phyloP scores from a whole-genome alignment of 306 rosid genomes.

The Cucurbita pepo region DNA sequence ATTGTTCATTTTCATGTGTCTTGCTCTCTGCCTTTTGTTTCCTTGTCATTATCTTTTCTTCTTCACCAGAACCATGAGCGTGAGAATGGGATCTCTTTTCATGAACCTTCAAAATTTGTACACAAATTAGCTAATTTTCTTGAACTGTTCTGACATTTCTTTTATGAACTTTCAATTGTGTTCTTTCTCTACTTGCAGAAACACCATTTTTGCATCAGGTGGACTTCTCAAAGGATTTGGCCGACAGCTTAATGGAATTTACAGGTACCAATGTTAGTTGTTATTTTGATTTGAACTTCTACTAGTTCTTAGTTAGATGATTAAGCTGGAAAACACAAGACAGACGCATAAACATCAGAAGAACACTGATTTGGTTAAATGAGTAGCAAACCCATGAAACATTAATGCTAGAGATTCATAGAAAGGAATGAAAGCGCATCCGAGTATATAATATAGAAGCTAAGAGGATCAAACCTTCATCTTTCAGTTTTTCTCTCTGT shows the following conservation, averaged over 20 bases:
- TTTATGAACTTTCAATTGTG: background rate
- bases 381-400: background rate
- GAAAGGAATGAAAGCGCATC: background rate
- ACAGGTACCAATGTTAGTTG: background rate
- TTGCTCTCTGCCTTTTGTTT: constrained; percentile 75
- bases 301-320: background rate
- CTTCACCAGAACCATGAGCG: constrained; percentile 33
- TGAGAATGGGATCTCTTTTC: constrained; percentile 57
- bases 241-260: background rate
- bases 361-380: background rate
- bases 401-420: background rate
- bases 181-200: background rate
- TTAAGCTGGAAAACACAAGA: background rate
- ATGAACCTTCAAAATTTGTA: constrained; percentile 35
- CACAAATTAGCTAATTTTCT: background rate
- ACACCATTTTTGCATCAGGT: background rate
- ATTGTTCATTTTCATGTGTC: constrained; percentile 37
- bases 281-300: background rate
- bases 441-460: background rate
- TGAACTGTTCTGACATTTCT: background rate
- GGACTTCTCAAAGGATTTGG: background rate
- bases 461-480: constrained; percentile 45
- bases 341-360: background rate
- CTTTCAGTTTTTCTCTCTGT: constrained; percentile 10
- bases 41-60: constrained; percentile 62